These are phyloP conservation scores for Sugiyamaella qingdaonensis DNA, from an alignment of 805 yeast species.

Conservation along the genomic window DNA sequence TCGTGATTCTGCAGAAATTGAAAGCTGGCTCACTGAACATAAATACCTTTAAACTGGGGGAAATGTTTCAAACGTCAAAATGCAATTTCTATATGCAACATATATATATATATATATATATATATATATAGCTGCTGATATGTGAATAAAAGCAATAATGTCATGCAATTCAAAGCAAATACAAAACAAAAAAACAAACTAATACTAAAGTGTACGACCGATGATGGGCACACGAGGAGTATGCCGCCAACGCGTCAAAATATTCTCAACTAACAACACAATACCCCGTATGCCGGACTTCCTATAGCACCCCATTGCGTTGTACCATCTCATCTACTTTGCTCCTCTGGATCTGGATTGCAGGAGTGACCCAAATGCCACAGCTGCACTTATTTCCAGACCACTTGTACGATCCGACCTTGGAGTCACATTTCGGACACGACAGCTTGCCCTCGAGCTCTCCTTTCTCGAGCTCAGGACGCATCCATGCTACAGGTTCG, in stretches of 20 bases:
- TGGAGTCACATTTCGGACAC: constrained; percentile 80
- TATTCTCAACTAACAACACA: constrained; percentile 4
- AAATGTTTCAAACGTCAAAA: not conserved
- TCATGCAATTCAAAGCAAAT: not conserved
- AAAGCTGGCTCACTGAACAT: constrained; percentile 38
- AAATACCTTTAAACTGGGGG: constrained; percentile 2
- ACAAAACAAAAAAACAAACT: not conserved
- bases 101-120: not conserved
- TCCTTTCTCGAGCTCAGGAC: constrained; percentile 63
- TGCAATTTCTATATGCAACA: not conserved
- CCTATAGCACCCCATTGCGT: constrained; percentile 9
- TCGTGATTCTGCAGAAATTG: constrained; percentile 40
- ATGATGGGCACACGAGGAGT: not conserved
- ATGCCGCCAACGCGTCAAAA: not conserved
- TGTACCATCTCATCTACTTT: constrained; percentile 63
- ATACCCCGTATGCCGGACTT: constrained; percentile 4
- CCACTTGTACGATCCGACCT: constrained; percentile 93
- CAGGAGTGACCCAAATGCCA: constrained; percentile 94
- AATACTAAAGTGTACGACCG: not conserved
- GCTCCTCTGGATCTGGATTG: constrained; percentile 72
- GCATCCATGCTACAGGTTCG: constrained; percentile 94
- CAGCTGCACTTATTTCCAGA: constrained; percentile 91
- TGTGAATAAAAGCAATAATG: too few relatives aligned
- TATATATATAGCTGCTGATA: too few relatives aligned
- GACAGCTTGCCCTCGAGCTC: constrained; percentile 80